Conservation (phyloP, 2,329 filamentous ascomycete species). For the Nigrospora oryzae region DNA sequence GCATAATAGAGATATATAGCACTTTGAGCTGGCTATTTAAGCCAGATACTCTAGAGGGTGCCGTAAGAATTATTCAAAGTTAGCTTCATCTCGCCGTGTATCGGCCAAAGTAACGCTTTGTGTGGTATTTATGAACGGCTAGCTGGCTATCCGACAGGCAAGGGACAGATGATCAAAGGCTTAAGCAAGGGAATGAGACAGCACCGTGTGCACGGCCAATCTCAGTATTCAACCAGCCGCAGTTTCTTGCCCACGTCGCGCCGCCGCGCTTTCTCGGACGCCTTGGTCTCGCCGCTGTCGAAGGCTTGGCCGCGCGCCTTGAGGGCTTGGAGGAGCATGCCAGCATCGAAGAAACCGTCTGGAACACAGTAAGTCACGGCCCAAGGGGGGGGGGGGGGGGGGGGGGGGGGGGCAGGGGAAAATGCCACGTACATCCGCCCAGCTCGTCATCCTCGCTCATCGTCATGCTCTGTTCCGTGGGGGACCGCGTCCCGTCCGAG, state of each 20-base stretch:
- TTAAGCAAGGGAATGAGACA: too few species aligned
- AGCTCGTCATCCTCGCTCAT: slow-evolving; percentile 81
- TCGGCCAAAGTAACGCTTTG: too few species aligned
- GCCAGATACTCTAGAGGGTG: too few species aligned
- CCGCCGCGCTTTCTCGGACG: slow-evolving; percentile 51
- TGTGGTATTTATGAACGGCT: too few species aligned
- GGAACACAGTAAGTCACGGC: slow-evolving; percentile 6
- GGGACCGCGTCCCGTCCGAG: slow-evolving; percentile 45
- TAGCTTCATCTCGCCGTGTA: too few species aligned
- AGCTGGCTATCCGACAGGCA: too few species aligned
- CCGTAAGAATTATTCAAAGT: too few species aligned
- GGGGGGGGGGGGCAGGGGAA: not conserved
- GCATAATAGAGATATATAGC: too few species aligned
- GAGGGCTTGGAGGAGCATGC: slow-evolving; percentile 84
- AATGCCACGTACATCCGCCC: slow-evolving; percentile 69
- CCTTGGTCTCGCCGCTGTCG: slow-evolving; percentile 41
- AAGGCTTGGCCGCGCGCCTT: slow-evolving; percentile 57
- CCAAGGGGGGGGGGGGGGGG: not conserved
- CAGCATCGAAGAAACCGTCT: slow-evolving; percentile 98
- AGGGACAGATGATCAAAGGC: too few species aligned
- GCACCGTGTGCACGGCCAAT: not conserved
- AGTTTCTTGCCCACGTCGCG: slow-evolving; percentile 70
- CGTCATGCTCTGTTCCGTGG: slow-evolving; percentile 60
- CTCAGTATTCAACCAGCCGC: slow-evolving; percentile 59
- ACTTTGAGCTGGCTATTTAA: too few species aligned